Base-by-base conservation (phyloP, 129 eudicot species). In the Tagetes erecta region DNA sequence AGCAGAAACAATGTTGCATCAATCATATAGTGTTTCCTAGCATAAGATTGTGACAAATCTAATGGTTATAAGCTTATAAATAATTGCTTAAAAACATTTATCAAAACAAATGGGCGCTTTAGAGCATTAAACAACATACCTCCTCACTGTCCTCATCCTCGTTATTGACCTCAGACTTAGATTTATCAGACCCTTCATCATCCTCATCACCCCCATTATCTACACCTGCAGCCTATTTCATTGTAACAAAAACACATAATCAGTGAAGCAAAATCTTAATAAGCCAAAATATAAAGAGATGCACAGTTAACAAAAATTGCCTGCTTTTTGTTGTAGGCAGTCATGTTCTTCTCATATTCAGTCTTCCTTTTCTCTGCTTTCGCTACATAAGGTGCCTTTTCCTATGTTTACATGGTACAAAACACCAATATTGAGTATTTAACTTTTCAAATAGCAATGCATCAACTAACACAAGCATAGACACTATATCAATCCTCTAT, bases 181-280 rank as follows among this genome's bases (percentile, higher is more conserved):
- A 92, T 80, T 89, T 89, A 80, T 92, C 97, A 39, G 96, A 89
- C 8, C 77, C 84, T 12, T 89, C 91, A 10, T 84, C 96, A n/a
- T 74, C 89, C 56, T 60, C 91, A 1, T 50, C 70, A 9, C 4
- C 11, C 14, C 46, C 65, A 1, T 50, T 64, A 9, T 3, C 11
- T 14, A 38, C 65, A 58, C 81, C 87, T 36, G 58, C 86, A 40
- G 78, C 79, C 86, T 85, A 36, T 34, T 46, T 56, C 34, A 53
- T 45, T 30, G 38, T 47, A 82, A 53, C 45, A 77, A 52, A 64
- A 52, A 64, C 36, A 40, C 62, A 42, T 52, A 64, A 10, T 79
- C 31, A 72, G 51, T 52, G 60, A 71, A 70, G 10, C 45, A 64
- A 64, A 51, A 33, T 34, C 3, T 11, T 20, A 41, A 35, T n/a